Evolutionary conservation across 2,329 filamentous ascomycete genomes (phyloP).

Genomic region (Calonectria ilicicola): DNA sequence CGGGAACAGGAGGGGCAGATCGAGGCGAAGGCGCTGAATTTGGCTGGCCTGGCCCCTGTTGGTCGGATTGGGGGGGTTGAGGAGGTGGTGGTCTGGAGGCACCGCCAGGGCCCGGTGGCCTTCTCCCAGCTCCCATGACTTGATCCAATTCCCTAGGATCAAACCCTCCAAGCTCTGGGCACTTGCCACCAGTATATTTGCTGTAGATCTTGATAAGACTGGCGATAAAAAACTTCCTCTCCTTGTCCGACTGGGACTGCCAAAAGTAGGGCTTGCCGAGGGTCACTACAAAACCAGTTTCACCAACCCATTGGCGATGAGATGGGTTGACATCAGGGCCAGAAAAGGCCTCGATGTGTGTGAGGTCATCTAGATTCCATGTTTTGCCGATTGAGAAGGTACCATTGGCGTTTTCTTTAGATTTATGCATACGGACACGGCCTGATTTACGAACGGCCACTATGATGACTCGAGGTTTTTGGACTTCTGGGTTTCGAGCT

Average conservation of each 20-base stretch:
- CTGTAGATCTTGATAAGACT: constrained; percentile 96
- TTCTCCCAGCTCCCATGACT: constrained; percentile 71
- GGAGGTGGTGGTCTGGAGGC: constrained; percentile 38
- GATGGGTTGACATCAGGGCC: constrained; percentile 67
- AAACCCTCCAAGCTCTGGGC: constrained; percentile 85
- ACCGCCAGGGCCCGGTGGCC: constrained; percentile 42
- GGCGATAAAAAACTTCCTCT: constrained; percentile 98
- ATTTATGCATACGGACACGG: constrained; percentile 95
- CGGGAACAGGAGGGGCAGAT: constrained; percentile 30
- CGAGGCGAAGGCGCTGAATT: constrained; percentile 32
- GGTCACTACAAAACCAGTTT: constrained; percentile 87
- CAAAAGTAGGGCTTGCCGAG: constrained; percentile 97
- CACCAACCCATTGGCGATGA: constrained; percentile 82
- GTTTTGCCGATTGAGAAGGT: constrained; percentile 98
- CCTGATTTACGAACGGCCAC: constrained; percentile 94
- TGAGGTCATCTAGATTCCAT: constrained; percentile 94
- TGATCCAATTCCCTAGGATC: constrained; percentile 82
- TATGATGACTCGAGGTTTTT: constrained; percentile 92
- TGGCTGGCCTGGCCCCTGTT: constrained; percentile 28
- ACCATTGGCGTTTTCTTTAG: constrained; percentile 92
- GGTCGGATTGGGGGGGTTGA: constrained; percentile 41
- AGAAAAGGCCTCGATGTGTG: constrained; percentile 84
- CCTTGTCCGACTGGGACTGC: constrained; percentile 92
- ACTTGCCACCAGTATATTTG: constrained; percentile 92
- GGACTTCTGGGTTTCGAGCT: constrained; percentile 74